Base-by-base conservation (phyloP, 2,329 filamentous ascomycete genomes). In the Colletotrichum sojae region DNA sequence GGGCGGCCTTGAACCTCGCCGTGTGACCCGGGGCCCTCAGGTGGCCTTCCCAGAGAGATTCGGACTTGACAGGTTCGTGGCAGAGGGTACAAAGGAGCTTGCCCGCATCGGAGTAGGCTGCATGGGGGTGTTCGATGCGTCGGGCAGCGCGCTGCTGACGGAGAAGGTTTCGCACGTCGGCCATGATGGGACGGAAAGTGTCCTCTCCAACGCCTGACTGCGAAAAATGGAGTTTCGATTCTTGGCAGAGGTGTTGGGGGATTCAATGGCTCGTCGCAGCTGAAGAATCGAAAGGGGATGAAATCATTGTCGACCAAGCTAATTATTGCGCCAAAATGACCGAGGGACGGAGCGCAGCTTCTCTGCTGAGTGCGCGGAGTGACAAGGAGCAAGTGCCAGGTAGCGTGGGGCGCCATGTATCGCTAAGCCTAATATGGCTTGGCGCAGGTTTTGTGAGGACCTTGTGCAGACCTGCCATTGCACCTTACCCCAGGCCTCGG, bases 121-220 rank as follows among this genome's bases (percentile, higher is more conserved):
- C 90, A 74, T 91, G 84, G 4, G 91, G 89, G 74, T 94, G 91
- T 59, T 90, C 86, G 75, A 95, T 90, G 72, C 92, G 89, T 66
- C 94, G 90, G 71, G 91, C 88, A 64, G 90, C 89, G 73, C 93
- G 90, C 80, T 95, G 92, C 76, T 91, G 91, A 74, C 93, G 92
- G 67, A 97, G 87, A 56, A 97, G 88, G 43, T 92, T 89, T 74
- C 94, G 91, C 27, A 94, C 91, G 79, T 97, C 93, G 73, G 93
- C 86, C 92, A 96, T 95, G 72, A 53, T 69, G 51, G 56, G 43
- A 52, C 31, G 8, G 51, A 36, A 60, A 60, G 61, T 25, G 54
- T 60, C 43, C 64, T 61, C 15, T 3, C 22, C 16, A 36, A 67
- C 36, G 46, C 43, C 45, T 39, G 5, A 9, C 39, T 39, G 36